These are phyloP conservation scores for Penicillium sclerotigenum DNA, from an alignment of 2,329 filamentous ascomycete species.

Conservation along the genomic window DNA sequence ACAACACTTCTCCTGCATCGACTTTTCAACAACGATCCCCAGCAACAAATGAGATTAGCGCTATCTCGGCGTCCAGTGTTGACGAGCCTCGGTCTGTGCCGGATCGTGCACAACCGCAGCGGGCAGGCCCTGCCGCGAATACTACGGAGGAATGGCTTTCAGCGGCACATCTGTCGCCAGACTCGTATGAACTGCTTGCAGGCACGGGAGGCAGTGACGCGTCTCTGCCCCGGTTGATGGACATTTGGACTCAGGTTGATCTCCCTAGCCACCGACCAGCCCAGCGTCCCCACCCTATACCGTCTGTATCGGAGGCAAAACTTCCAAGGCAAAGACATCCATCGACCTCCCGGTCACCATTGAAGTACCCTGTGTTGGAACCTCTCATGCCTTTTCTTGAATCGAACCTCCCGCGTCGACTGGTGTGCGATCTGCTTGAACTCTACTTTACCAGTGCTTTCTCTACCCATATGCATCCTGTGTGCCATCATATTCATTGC, in stretches of 20 bases:
- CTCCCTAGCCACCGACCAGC: constrained; percentile 35
- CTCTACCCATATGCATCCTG: constrained; percentile 80
- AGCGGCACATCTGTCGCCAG: constrained; percentile 32
- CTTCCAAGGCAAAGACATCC: constrained; percentile 54
- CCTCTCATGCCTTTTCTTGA: constrained; percentile 78
- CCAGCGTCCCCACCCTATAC: constrained; percentile 5
- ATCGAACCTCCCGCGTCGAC: constrained; percentile 69
- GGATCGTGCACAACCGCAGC: constrained; percentile 20
- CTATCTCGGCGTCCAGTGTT: constrained; percentile 27
- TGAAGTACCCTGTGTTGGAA: constrained; percentile 81
- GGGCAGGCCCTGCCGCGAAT: constrained; percentile 20
- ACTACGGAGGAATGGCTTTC: constrained; percentile 36
- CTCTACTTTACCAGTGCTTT: constrained; percentile 89
- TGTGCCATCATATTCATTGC: constrained; percentile 84
- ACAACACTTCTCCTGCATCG: constrained; percentile 26
- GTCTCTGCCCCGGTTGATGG: constrained; percentile 29
- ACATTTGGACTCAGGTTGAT: constrained; percentile 34
- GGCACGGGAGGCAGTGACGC: constrained; percentile 27
- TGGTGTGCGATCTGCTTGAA: constrained; percentile 86
- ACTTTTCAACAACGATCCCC: constrained; percentile 28
- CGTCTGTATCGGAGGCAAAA: constrained; percentile 53
- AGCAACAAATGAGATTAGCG: constrained; percentile 28
- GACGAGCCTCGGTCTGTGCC: constrained; percentile 29
- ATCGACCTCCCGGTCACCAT: constrained; percentile 34
- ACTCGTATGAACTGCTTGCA: constrained; percentile 32